Percentiles rank a stretch among this genome's conserved stretches.
These are phyloP conservation scores for Parmelia sp. DNA, from an alignment of 495 filamentous ascomycete genomes.

Conservation along the genomic window DNA sequence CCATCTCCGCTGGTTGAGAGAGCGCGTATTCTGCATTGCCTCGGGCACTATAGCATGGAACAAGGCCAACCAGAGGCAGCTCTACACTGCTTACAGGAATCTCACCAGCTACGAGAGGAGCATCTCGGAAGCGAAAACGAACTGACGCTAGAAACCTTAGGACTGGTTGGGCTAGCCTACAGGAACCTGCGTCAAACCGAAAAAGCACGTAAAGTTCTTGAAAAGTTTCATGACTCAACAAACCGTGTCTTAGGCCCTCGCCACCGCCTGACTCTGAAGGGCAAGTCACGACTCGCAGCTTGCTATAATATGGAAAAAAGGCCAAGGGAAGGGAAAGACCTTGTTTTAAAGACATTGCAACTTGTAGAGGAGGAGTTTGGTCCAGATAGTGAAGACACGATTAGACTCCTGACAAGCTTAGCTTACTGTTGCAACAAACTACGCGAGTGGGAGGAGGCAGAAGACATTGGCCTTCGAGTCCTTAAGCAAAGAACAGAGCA, in stretches of 20 bases:
- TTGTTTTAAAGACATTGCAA: slow-evolving; percentile 15
- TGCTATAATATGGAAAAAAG: slow-evolving; percentile 9
- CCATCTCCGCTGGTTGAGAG: slow-evolving; percentile 3
- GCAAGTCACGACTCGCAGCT: slow-evolving; percentile 19
- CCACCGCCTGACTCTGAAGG: slow-evolving; percentile 18
- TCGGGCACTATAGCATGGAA: slow-evolving; percentile 18
- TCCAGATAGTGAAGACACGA: slow-evolving; percentile 10
- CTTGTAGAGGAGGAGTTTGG: slow-evolving; percentile 16
- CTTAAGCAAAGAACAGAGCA: slow-evolving; percentile 20
- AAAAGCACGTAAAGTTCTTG: slow-evolving; percentile 15
- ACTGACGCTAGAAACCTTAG: slow-evolving; percentile 17
- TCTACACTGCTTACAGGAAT: slow-evolving; percentile 8
- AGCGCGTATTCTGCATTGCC: slow-evolving; percentile 19
- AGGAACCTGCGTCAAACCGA: slow-evolving; percentile 3
- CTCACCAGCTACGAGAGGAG: slow-evolving; percentile 15
- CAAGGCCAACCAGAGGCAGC: slow-evolving; percentile 18
- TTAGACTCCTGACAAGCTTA: slow-evolving; percentile 17
- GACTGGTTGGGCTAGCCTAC: slow-evolving; percentile 14
- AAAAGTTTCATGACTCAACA: slow-evolving; percentile 5
- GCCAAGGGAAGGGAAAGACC: slow-evolving; percentile 10
- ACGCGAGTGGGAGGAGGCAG: slow-evolving; percentile 25
- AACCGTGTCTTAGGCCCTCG: slow-evolving; percentile 16
- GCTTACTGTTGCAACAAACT: slow-evolving; percentile 10
- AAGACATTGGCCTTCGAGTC: slow-evolving; percentile 18
- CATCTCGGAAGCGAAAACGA: slow-evolving; percentile 18